Conservation (phyloP, 768 basidiomycete species). For the Sporobolomyces roseus region DNA sequence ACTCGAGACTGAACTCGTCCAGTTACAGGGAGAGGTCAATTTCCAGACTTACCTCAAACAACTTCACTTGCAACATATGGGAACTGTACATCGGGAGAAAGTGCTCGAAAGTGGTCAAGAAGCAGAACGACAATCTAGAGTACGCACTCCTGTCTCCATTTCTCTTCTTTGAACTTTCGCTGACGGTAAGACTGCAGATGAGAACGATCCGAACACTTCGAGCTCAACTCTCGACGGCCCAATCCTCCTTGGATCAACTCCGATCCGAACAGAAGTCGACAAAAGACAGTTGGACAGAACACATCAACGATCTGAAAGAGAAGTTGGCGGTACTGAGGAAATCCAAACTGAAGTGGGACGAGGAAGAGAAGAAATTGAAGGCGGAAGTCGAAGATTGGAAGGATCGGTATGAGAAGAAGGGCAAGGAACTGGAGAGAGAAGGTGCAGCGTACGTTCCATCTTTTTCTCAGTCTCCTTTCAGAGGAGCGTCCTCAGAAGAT, state of each 20-base stretch:
- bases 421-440: conserved; percentile 46
- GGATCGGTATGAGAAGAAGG: conserved; percentile 52
- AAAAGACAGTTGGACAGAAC: conserved; percentile 75
- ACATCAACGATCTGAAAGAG: conserved; percentile 75
- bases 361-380: conserved; percentile 65
- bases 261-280: conserved; percentile 67
- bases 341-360: conserved; percentile 72
- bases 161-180: background rate
- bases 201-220: conserved; percentile 46
- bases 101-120: conserved; percentile 71
- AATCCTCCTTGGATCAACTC: conserved; percentile 67
- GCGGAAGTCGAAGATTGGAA: conserved; percentile 67
- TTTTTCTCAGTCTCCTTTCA: background rate
- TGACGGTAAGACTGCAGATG: conserved; percentile 9
- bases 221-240: conserved; percentile 62
- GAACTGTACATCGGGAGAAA: conserved; percentile 69
- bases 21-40: conserved; percentile 75
- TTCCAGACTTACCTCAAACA: conserved; percentile 79
- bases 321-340: conserved; percentile 70
- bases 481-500: conserved; percentile 3
- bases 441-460: conserved; percentile 47
- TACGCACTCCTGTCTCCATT: conserved; percentile 49
- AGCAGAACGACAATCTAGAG: conserved; percentile 73
- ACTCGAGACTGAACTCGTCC: conserved; percentile 69
- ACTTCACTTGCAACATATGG: conserved; percentile 76